These are phyloP conservation scores for Catharanthus roseus DNA, from an alignment of 257 asterid species.

Conservation along the genomic window DNA sequence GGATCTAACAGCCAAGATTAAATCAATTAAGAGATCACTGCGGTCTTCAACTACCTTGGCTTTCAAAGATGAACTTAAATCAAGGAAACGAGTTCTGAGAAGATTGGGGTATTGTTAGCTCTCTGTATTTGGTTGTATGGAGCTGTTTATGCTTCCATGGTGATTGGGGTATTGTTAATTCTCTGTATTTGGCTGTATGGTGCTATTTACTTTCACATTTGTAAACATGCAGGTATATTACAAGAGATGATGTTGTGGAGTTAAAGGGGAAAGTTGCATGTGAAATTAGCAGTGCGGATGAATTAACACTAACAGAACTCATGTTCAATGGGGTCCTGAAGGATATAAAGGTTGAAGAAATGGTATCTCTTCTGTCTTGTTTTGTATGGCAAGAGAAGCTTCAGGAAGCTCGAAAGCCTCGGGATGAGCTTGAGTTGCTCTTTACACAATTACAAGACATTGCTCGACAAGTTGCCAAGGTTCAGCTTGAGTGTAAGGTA, in stretches of 20 bases:
- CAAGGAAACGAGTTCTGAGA: constrained; percentile 86
- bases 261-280: constrained; percentile 92
- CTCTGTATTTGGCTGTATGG: constrained; percentile 9
- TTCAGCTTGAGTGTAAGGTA: constrained; percentile 99
- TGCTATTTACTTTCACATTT: constrained; percentile 5
- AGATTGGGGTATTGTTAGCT: constrained; percentile 66
- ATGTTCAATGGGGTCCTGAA: constrained; percentile 83
- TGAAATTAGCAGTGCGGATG: constrained; percentile 97
- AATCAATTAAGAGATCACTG: constrained; percentile 67
- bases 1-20: constrained; percentile 72
- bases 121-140: constrained; percentile 12
- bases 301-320: constrained; percentile 83
- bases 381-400: constrained; percentile 98
- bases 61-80: constrained; percentile 94
- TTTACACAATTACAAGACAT: constrained; percentile 76
- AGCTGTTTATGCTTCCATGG: background rate
- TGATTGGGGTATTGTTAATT: constrained; percentile 65
- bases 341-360: constrained; percentile 81
- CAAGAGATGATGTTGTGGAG: constrained; percentile 82
- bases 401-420: constrained; percentile 81
- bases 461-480: constrained; percentile 87
- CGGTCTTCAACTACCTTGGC: constrained; percentile 83
- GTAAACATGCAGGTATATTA: constrained; percentile 51
- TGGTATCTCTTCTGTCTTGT: constrained; percentile 89
- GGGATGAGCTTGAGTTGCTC: constrained; percentile 78